Evolutionary conservation across 1,139 yeast species (phyloP).

Genomic region (Candida gigantensis): DNA sequence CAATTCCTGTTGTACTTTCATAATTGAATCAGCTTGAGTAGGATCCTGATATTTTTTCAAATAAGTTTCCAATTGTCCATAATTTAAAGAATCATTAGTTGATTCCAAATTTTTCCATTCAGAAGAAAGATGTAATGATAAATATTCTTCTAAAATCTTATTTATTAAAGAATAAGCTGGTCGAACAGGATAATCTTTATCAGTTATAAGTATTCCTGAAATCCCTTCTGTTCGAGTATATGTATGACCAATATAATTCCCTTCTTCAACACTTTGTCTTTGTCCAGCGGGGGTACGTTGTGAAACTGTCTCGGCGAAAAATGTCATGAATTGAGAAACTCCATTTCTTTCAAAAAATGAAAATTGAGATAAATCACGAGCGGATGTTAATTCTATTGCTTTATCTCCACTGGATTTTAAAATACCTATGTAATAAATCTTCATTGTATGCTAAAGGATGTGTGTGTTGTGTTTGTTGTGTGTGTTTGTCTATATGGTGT

Average conservation of each 20-base stretch:
- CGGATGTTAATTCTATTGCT: constrained; percentile 75
- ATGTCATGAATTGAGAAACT: constrained; percentile 89
- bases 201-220: constrained; percentile 91
- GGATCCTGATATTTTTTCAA: constrained; percentile 93
- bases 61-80: constrained; percentile 67
- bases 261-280: constrained; percentile 94
- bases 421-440: constrained; percentile 86
- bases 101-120: constrained; percentile 65
- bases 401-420: constrained; percentile 64
- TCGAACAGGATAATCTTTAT: constrained; percentile 92
- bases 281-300: constrained; percentile 86
- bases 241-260: constrained; percentile 88
- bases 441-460: no score
- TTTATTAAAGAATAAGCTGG: constrained; percentile 95
- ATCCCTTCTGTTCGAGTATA: constrained; percentile 88
- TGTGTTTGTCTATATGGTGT: not conserved
- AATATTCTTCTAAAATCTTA: constrained; percentile 87
- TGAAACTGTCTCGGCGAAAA: constrained; percentile 88
- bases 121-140: constrained; percentile 74
- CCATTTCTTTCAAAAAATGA: constrained; percentile 82
- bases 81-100: constrained; percentile 49
- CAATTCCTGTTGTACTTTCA: constrained; percentile 96
- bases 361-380: constrained; percentile 81
- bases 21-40: constrained; percentile 90
- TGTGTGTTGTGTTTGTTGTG: not conserved